A percentile compares a stretch with the other conserved stretches of the same genome.
These are phyloP conservation scores for Calocybe gambosa DNA, from an alignment of 1,284 basidiomycete genomes.

Conservation along the genomic window DNA sequence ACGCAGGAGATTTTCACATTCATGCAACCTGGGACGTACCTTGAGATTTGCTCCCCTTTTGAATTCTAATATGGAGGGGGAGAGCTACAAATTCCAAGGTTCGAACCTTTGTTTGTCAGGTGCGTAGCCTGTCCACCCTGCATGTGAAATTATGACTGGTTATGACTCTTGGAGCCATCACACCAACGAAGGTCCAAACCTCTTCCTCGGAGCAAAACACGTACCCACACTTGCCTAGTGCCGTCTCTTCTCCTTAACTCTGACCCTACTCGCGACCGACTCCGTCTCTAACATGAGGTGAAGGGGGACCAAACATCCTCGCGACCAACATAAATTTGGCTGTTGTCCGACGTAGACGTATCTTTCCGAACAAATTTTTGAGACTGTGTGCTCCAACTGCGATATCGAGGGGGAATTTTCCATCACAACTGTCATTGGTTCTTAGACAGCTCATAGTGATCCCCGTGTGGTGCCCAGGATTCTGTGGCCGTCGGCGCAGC, in stretches of 20 bases:
- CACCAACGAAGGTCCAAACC: neutral
- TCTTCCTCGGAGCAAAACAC: neutral
- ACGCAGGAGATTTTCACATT: neutral
- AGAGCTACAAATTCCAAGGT: no score
- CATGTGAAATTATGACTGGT: neutral
- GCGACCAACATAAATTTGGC: neutral
- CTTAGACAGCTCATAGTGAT: neutral
- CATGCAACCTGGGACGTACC: no score
- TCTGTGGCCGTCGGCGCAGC: neutral
- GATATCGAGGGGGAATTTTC: neutral
- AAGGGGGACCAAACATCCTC: neutral
- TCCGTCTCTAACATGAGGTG: neutral
- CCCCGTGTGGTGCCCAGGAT: neutral
- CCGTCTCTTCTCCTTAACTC: neutral
- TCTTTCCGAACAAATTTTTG: neutral
- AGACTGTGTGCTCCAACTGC: neutral
- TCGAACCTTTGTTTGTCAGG: neutral
- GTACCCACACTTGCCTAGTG: neutral
- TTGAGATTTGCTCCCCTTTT: neutral
- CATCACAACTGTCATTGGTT: neutral
- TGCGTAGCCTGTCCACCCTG: neutral
- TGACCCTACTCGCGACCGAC: neutral
- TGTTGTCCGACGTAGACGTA: neutral
- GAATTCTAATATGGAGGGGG: neutral
- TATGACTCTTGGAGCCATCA: neutral